Base-by-base conservation (phyloP, 345 rosid genomes). In the Crucihimalaya himalaica region DNA sequence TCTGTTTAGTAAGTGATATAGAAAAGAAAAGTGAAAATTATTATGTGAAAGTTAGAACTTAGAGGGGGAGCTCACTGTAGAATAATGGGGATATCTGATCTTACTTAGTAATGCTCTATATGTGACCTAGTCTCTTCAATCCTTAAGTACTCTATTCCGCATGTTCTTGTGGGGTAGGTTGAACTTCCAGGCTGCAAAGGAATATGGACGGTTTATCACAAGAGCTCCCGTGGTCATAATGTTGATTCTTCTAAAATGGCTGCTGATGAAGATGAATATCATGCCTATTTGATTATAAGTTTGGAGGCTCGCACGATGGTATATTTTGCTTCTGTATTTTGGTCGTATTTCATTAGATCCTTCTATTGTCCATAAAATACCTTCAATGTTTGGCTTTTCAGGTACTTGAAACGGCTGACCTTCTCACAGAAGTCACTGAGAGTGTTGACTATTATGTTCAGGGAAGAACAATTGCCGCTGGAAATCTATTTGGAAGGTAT, bases 401-500 rank as follows among this genome's bases (percentile, higher is more conserved):
- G 99, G 97, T 95, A 48, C 98, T 95, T 83, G 99, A 95, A 80
- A 95, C 98, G 45, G 99, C 89, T 74, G 99, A 95, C 85, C 89
- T 84, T 78, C 87, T 95, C 83, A 77, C 96, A 6, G 99, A 95
- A 85, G 99, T 95, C 74, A 95, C 99, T 72, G 99, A 95, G 85
- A 92, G 91, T 80, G 99, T 95, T 46, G 99, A 90, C 84, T 95
- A 95, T 80, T 92, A 84, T 78, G 98, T 95, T 63, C 98, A 95
- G 88, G 99, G 99, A 72, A 84, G 87, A 85, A 95, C 99, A 62
- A 60, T 95, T 82, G 89, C 94, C 56, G 96, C 97, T 45, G 99
- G 99, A 79, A 95, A 95, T 79, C 79, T 95, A 79, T 95, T 95
- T 81, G 99, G 98, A 71, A 92, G 99, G 99, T 90, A 63, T 55